Evolutionary conservation across 2,329 filamentous ascomycete genomes (phyloP), one percentile per base, ranked within the genome.

Genomic region (Colletotrichum eremochloae): DNA sequence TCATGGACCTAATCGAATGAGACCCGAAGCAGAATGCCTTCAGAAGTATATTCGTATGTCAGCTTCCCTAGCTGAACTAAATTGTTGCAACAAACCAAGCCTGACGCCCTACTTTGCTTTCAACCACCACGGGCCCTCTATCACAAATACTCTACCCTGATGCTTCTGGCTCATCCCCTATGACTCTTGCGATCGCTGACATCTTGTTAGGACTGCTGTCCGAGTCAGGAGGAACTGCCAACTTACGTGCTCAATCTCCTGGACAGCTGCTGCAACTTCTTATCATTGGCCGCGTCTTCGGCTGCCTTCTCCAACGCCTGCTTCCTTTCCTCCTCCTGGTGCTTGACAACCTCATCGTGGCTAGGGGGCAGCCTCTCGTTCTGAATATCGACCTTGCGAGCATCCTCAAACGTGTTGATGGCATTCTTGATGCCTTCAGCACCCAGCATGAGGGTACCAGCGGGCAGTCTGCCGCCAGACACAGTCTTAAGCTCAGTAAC

Each of bases 341-440:
- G 94, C 82, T 92, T 92, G 75, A 91, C 89, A 29, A 98, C 95
- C 83, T 99, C 96, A 61, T 98, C 96, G 74, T 96, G 93, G 75
- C 90, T 96, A 0, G 96, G 96, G 62, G 96, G 96, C 75, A 99
- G 87, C 74, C 94, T 90, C 85, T 99, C 96, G 82, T 99, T 99
- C 84, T 98, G 95, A 74, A 98, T 79, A 84, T 99, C 96, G 61
- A 99, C 95, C 87, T 98, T 98, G 75, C 95, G 89, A 20, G 96
- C 96, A 82, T 99, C 96, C 81, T 99, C 96, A 76, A 99, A 99
- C 77, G 91, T 97, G 83, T 91, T 96, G 78, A 99, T 99, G 44
- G 96, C 96, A 79, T 98, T 95, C 87, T 98, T 99, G 86, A 98
- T 98, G 71, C 96, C 96, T 84, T 99, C 96, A 0, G 96, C 96